phyloP scores from a whole-genome alignment of 805 yeast genomes.

The Saturnispora serradocipensis region DNA sequence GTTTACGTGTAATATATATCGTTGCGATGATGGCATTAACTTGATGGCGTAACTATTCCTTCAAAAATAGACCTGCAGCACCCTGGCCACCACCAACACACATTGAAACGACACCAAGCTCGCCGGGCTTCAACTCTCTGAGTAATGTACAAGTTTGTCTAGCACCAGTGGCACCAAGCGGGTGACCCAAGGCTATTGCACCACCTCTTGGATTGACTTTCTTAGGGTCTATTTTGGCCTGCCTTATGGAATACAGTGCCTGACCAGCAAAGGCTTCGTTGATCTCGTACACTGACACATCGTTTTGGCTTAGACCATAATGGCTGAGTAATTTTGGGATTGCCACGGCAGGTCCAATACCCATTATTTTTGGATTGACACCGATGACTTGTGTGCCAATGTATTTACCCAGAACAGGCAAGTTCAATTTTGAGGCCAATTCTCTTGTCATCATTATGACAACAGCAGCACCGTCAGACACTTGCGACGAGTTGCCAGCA shows the following conservation, averaged over 20 bases:
- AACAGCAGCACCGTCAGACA: slow-evolving; percentile 93
- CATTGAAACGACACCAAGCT: slow-evolving; percentile 90
- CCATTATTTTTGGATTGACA: slow-evolving; percentile 97
- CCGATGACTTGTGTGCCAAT: slow-evolving; percentile 77
- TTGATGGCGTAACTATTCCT: slow-evolving; percentile 41
- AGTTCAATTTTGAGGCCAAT: slow-evolving; percentile 63
- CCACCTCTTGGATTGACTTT: slow-evolving; percentile 92
- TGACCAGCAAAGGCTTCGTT: slow-evolving; percentile 98
- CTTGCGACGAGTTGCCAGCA: slow-evolving; percentile 96
- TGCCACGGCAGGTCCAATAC: slow-evolving; percentile 94
- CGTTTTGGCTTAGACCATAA: slow-evolving; percentile 41
- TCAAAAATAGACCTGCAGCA: slow-evolving; percentile 80
- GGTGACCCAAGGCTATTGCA: slow-evolving; percentile 95
- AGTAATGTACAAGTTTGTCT: slow-evolving; percentile 86
- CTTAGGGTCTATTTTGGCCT: slow-evolving; percentile 53
- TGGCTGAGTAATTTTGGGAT: slow-evolving; percentile 66
- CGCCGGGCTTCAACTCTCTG: slow-evolving; percentile 68
- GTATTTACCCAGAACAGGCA: slow-evolving; percentile 71
- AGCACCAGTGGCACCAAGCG: slow-evolving; percentile 77
- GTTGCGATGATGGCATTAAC: not conserved
- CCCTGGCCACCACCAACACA: slow-evolving; percentile 99
- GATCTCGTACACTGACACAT: slow-evolving; percentile 72
- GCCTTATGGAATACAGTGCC: slow-evolving; percentile 65
- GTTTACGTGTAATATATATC: not conserved
- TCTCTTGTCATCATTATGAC: slow-evolving; percentile 79